Percentiles rank a stretch among this genome's conserved stretches.
Conservation (phyloP, 2,329 filamentous ascomycete genomes). For the Camptophora hylomeconis region DNA sequence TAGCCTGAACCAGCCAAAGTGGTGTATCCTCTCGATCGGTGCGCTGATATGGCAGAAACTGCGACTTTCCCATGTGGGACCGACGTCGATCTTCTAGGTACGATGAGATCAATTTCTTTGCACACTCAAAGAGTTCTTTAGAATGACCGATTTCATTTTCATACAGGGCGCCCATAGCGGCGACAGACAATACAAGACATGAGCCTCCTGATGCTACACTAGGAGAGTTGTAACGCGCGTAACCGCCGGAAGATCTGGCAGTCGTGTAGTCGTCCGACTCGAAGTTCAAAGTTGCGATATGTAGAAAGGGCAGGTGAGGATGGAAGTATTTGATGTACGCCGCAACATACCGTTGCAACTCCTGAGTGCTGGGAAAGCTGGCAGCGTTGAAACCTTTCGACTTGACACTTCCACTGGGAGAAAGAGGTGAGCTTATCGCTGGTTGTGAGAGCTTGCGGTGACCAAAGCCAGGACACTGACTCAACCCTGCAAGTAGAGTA, state of each 20-base stretch:
- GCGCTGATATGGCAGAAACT: constrained; percentile 24
- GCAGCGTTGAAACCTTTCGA: constrained; percentile 28
- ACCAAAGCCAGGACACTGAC: constrained; percentile 44
- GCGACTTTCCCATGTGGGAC: constrained; percentile 60
- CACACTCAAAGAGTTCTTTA: constrained; percentile 76
- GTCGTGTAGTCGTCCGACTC: constrained; percentile 58
- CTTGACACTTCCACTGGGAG: constrained; percentile 27
- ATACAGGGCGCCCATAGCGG: constrained; percentile 75
- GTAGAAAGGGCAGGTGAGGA: constrained; percentile 86
- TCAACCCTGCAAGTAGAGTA: constrained; percentile 48
- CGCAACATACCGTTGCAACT: constrained; percentile 80
- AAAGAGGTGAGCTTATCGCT: constrained; percentile 38
- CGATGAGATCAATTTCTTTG: constrained; percentile 88
- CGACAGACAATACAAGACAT: constrained; percentile 77
- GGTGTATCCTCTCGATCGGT: constrained; percentile 47
- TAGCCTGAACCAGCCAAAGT: constrained; percentile 90
- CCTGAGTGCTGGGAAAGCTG: constrained; percentile 63
- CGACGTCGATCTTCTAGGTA: constrained; percentile 86
- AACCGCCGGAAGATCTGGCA: constrained; percentile 43
- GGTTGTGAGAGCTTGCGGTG: constrained; percentile 49
- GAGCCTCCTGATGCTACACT: constrained; percentile 62
- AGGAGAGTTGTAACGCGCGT: constrained; percentile 38
- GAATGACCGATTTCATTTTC: constrained; percentile 71
- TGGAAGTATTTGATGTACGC: constrained; percentile 89
- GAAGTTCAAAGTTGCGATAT: constrained; percentile 83